phyloP scores from a whole-genome alignment of 768 basidiomycete species.

The Tricholoma saponaceum region DNA sequence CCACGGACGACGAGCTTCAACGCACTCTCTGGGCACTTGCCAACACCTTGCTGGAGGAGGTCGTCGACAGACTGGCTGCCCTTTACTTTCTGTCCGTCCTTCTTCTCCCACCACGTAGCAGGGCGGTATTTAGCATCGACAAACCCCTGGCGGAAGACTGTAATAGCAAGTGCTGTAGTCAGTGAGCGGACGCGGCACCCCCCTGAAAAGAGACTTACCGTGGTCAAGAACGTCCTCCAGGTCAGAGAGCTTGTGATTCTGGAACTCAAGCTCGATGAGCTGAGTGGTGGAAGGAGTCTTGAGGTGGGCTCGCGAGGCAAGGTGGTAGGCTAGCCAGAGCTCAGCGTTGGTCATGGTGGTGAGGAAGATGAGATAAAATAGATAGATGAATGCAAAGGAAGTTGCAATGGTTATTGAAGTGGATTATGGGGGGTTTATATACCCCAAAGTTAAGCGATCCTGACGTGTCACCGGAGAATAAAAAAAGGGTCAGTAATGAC shows the following conservation, averaged over 20 bases:
- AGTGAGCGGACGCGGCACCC: slow-evolving; percentile 12
- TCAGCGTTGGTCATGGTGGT: slow-evolving; percentile 26
- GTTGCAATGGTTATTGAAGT: background rate
- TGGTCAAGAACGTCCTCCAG: slow-evolving; percentile 47
- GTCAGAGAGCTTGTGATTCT: slow-evolving; percentile 35
- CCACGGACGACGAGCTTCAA: slow-evolving; percentile 43
- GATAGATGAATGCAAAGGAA: background rate
- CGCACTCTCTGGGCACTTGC: slow-evolving; percentile 39
- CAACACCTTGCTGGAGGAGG: slow-evolving; percentile 31
- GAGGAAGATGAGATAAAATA: background rate
- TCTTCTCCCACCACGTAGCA: slow-evolving; percentile 41
- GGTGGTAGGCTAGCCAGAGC: slow-evolving; percentile 47
- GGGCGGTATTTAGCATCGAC: slow-evolving; percentile 40
- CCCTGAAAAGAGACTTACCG: slow-evolving; percentile 20
- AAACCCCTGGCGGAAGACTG: slow-evolving; percentile 42
- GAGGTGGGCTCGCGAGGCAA: slow-evolving; percentile 38
- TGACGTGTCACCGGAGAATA: slow-evolving; percentile 6
- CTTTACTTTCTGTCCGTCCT: slow-evolving; percentile 32
- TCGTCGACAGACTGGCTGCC: slow-evolving; percentile 32
- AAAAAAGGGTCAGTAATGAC: background rate
- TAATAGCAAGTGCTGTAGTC: slow-evolving; percentile 7
- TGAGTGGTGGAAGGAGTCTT: slow-evolving; percentile 35
- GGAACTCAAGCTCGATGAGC: slow-evolving; percentile 42
- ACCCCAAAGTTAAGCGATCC: slow-evolving; percentile 3
- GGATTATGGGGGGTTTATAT: slow-evolving; percentile 8